Base-by-base conservation (phyloP, 2,329 filamentous ascomycete genomes). In the Pseudophaeomoniella oleicola region DNA sequence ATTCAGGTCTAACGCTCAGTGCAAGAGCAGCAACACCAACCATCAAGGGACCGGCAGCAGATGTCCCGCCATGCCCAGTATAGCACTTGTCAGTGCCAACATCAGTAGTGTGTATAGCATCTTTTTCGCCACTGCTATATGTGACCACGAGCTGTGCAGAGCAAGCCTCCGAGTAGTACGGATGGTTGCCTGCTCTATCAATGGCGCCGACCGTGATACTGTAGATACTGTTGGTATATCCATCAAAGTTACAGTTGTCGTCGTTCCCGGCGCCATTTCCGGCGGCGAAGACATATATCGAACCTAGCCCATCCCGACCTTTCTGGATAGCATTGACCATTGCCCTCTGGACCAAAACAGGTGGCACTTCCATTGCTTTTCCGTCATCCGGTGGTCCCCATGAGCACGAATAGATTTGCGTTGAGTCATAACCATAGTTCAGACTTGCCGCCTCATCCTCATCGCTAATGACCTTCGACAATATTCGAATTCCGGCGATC, bases 141-240 rank as follows among this genome's bases (percentile, higher is more conserved):
- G 90, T 93, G 6, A 98, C 90, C 2, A 94, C 87, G 33, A 98
- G 67, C 55, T 94, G 84, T 15, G 90, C 90, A 3, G 88, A 94
- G 63, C 90, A 98, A 43, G 84, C 80, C 58, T 98, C 90, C 0
- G 88, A 94, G 58, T 98, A 98, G 56, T 88, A 90, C 0, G 90
- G 87, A 53, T 96, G 88, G n/a, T 72, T 60, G 29, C 88, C 87
- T 46, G 81, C 76, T 40, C 84, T 72, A 55, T 94, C 87, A 43
- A 98, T 80, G 19, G 88, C 88, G 27, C 90, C 90, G 13, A 98
- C 86, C 0, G 87, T 94, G 49, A 98, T 90, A 56, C 86, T 94
- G 68, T 96, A 98, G 49, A 98, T 98, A 54, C 87, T 94, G 65
- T 98, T 98, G 41, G 90, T 98, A 60, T 98, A 98, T 29, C 90